Evolutionary conservation across 2,329 filamentous ascomycete genomes (phyloP), one percentile per base, ranked within the genome.

Genomic region (Epicoccum sorghinum): DNA sequence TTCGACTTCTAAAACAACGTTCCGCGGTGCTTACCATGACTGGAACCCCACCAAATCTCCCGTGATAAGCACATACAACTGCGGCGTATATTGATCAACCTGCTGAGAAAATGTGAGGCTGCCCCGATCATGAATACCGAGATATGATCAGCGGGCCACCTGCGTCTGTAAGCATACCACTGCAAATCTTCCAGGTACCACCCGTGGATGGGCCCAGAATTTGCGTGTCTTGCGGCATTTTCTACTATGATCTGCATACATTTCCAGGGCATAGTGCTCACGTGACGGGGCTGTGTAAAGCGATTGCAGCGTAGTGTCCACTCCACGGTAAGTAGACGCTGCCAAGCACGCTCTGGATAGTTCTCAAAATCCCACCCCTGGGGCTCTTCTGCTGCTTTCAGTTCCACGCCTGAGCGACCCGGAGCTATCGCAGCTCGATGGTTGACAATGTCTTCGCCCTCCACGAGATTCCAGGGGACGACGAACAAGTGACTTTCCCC

Each of bases 371-470:
- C 55, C 42, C 53, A 47, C 52, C 29, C 38, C 18, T 18, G 18
- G 45, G 47, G 48, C 29, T 46, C 53, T 45, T 22, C 30, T 14
- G n/a, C 29, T 32, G 27, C 35, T 52, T 30, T 43, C 46, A 44
- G 22, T 53, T 55, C 36, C 37, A 52, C 39, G 42, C 52, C 41
- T 46, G 36, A 45, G 43, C 50, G 18, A 18, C 18, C 18, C 18
- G 47, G 45, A 47, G 43, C 47, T 60, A 22, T 22, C 18, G 18
- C 27, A 51, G 51, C 50, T 59, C 61, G 56, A 67, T 67, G 64
- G 53, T 57, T 46, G 55, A 58, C 46, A 48, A 63, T 61, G 63
- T 64, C 38, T 60, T 66, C 45, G 52, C 60, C 45, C 58, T 66
- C 35, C 56, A 65, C 55, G 49, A 55, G 43, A 61, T 61, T 38